These are phyloP conservation scores for Alternaria triticimaculans DNA, from an alignment of 2,329 filamentous ascomycete genomes.

Conservation along the genomic window DNA sequence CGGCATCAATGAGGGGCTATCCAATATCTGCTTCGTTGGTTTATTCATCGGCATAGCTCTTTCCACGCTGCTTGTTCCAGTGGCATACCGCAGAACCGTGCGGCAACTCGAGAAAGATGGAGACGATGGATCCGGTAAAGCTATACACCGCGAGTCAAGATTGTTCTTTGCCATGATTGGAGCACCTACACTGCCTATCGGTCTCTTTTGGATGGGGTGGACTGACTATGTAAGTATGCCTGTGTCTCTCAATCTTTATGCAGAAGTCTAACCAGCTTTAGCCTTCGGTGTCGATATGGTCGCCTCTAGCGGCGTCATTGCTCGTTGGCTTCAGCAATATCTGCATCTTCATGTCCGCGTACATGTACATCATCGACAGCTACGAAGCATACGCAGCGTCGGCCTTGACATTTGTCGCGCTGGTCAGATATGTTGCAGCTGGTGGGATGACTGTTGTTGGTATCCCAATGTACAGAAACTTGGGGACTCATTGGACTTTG, in stretches of 20 bases:
- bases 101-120: conserved; percentile 40
- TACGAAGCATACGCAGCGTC: conserved; percentile 62
- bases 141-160: conserved; percentile 60
- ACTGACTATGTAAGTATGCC: conserved; percentile 47
- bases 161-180: conserved; percentile 61
- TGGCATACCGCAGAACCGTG: conserved; percentile 46
- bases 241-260: neutral
- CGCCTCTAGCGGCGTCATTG: conserved; percentile 53
- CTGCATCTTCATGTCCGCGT: conserved; percentile 55
- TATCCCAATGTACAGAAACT: conserved; percentile 50
- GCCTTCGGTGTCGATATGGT: conserved; percentile 8
- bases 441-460: conserved; percentile 51
- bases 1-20: conserved; percentile 53
- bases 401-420: conserved; percentile 52
- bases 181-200: conserved; percentile 58
- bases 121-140: conserved; percentile 44
- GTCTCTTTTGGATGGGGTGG: conserved; percentile 67
- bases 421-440: conserved; percentile 51
- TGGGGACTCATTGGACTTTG: conserved; percentile 44
- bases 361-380: conserved; percentile 65
- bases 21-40: conserved; percentile 57
- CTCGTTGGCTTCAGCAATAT: conserved; percentile 29
- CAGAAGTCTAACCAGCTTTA: neutral
- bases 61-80: conserved; percentile 50
- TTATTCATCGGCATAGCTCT: conserved; percentile 54